Conservation (phyloP, 495 filamentous ascomycete genomes). For the Evansstolkia leycettana region DNA sequence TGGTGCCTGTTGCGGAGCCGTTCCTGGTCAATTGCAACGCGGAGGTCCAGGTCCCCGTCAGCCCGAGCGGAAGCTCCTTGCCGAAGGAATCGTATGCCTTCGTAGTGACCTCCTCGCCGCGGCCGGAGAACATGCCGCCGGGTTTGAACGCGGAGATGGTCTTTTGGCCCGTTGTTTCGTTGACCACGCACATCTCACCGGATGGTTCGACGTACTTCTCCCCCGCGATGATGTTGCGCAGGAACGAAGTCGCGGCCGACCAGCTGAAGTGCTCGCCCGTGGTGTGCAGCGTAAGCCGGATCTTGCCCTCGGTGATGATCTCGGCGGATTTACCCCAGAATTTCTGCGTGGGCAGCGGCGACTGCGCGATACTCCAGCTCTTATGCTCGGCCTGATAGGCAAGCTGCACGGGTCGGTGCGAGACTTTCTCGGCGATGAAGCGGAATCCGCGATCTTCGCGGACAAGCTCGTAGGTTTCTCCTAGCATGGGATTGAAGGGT, state of each 20-base stretch:
- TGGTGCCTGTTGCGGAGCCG: conserved; percentile 38
- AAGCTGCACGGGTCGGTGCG: conserved; percentile 80
- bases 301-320: conserved; percentile 79
- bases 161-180: conserved; percentile 71
- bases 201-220: conserved; percentile 98
- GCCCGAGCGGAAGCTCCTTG: conserved; percentile 42
- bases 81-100: conserved; percentile 57
- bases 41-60: conserved; percentile 76
- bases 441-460: conserved; percentile 82
- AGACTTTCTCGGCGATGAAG: conserved; percentile 85
- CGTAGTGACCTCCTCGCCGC: conserved; percentile 78
- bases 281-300: conserved; percentile 57
- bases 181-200: conserved; percentile 67
- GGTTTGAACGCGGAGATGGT: conserved; percentile 76
- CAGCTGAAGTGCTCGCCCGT: conserved; percentile 72
- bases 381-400: conserved; percentile 84
- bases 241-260: conserved; percentile 72
- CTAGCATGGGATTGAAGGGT: conserved; percentile 95
- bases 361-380: conserved; percentile 75
- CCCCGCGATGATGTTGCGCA: conserved; percentile 92
- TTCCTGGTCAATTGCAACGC: conserved; percentile 50
- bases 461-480: conserved; percentile 89
- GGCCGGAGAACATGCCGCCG: conserved; percentile 91
- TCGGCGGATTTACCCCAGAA: conserved; percentile 98
- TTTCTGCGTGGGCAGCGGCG: conserved; percentile 80